Conservation (phyloP, 768 basidiomycete genomes). For the Hericium alpestre region DNA sequence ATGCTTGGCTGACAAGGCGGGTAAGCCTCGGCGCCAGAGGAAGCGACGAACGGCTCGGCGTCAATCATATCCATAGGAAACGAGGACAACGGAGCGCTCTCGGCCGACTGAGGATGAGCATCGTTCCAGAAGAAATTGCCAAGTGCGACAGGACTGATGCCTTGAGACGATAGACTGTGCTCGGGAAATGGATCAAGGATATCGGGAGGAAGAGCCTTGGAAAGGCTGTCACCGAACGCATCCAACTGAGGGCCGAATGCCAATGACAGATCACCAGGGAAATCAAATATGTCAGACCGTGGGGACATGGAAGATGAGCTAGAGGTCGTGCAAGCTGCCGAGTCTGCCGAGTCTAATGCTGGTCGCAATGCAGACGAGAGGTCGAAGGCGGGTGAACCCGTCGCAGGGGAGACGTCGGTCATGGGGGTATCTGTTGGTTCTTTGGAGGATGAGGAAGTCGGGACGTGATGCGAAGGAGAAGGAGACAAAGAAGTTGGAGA, state of each 20-base stretch:
- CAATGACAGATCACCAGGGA: constrained; percentile 8
- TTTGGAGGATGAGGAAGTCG: not conserved
- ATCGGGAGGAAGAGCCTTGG: constrained; percentile 10
- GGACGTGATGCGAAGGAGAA: constrained; percentile 4
- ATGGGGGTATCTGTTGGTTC: constrained; percentile 4
- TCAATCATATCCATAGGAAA: not conserved
- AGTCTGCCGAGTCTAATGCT: constrained; percentile 4
- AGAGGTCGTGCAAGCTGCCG: constrained; percentile 3
- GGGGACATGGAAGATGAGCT: constrained; percentile 13
- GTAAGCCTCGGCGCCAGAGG: not conserved
- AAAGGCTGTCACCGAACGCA: constrained; percentile 10
- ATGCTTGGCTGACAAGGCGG: too few species aligned
- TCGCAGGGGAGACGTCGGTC: not conserved
- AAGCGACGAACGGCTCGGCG: not conserved
- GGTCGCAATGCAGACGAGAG: constrained; percentile 6
- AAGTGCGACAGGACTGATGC: constrained; percentile 3
- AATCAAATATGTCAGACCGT: constrained; percentile 12
- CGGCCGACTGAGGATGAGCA: not conserved
- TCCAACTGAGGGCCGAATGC: constrained; percentile 6
- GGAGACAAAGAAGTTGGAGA: constrained; percentile 1
- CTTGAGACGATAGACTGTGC: constrained; percentile 2
- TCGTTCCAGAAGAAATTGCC: not conserved
- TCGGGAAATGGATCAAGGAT: constrained; percentile 8
- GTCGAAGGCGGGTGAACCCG: constrained; percentile 5
- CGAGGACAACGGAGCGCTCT: not conserved